Conservation (phyloP, 106 monocot species). For the Dendrobium chrysotoxum region DNA sequence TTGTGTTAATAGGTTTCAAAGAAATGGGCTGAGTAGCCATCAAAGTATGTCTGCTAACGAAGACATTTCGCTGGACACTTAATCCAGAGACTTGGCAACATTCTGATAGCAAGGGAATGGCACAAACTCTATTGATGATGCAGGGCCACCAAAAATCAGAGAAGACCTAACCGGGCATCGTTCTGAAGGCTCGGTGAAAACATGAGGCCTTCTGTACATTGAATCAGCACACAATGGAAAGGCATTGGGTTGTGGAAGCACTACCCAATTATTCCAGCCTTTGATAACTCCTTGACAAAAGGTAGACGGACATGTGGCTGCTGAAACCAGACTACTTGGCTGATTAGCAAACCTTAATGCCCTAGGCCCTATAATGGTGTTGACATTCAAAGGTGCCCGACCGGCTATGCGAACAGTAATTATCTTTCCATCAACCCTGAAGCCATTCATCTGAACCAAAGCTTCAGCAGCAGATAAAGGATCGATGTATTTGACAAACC, state of each 20-base stretch:
- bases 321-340: not conserved
- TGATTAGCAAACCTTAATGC: not conserved
- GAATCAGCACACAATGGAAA: not conserved
- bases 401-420: constrained; percentile 32
- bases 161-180: not conserved
- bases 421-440: constrained; percentile 31
- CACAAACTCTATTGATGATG: not conserved
- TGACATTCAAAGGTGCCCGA: constrained; percentile 3
- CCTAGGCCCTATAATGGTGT: constrained; percentile 7
- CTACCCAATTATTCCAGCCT: not conserved
- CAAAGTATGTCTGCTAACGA: too few species aligned
- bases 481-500: constrained; percentile 50
- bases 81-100: not conserved
- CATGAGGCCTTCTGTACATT: not conserved
- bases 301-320: not conserved
- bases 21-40: too few species aligned
- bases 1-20: not conserved
- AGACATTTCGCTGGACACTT: too few species aligned
- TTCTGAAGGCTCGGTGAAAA: not conserved
- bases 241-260: not conserved
- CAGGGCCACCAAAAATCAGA: not conserved
- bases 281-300: not conserved
- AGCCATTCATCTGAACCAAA: constrained; percentile 46
- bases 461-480: constrained; percentile 34
- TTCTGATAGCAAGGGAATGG: not conserved